Base-by-base conservation (phyloP, 1,139 yeast genomes). In the Keqinozyma sinolaborantium region DNA sequence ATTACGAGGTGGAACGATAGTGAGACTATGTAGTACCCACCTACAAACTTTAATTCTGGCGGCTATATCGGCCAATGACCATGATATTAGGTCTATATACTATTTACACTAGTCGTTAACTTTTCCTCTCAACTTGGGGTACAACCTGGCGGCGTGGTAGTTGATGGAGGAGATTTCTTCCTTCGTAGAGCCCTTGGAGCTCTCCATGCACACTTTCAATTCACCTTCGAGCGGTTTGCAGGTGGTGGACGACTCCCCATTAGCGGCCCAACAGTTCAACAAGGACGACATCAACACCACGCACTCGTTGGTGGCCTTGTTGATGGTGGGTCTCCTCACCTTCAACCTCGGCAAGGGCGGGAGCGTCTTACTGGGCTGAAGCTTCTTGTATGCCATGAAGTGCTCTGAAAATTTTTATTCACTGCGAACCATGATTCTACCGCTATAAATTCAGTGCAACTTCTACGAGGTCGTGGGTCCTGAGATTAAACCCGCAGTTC, bases 201-300 rank as follows among this genome's bases (percentile, higher is more conserved):
- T 61, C 38, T 67, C 74, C 74, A 70, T 69, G 44, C 76, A 70
- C 20, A 49, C 50, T 45, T 67, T 69, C 49, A 69, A 64, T 34
- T 69, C 73, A 14, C 47, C 60, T 49, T 83, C 95, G 35, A 84
- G 63, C 7, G 66, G 68, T 16, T 70, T 64, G 60, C 97, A 90
- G 29, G 64, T 71, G 9, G 70, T 62, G 14, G 83, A 70, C 36
- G 92, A 92, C 58, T 87, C 95, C 31, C 95, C 92, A 61, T 87
- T 85, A 20, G 95, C 85, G 4, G 97, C 95, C 97, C 97, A 90
- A 60, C 97, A 90, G 67, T 84, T 86, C 48, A 90, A 69, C 57
- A 90, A 70, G 29, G 86, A 82, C 5, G 94, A 80, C 92, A 90
- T 84, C 42, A 83, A 66, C 34, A 85, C 87, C 40, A 79, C 60